Evolutionary conservation across 805 yeast species (phyloP).

Genomic region (Ogataea ganodermae): DNA sequence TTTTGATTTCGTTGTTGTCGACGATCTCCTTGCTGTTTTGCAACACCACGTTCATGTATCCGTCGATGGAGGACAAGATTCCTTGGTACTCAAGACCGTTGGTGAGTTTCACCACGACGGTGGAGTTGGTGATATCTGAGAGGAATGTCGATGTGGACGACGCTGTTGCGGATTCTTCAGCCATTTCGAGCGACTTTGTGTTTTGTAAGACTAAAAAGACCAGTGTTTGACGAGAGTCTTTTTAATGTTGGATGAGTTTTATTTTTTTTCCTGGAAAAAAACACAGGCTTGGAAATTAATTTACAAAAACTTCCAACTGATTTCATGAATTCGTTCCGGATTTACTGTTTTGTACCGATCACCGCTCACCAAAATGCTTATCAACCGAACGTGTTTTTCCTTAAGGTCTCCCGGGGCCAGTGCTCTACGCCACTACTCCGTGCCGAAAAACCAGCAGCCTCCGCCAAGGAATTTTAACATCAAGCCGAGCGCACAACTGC

Average conservation of each 20-base stretch:
- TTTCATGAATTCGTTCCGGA: too few species aligned
- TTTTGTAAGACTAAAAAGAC: too few species aligned
- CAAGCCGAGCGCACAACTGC: conserved; percentile 27
- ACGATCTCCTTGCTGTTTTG: conserved; percentile 72
- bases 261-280: background rate
- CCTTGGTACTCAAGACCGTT: conserved; percentile 88
- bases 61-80: conserved; percentile 75
- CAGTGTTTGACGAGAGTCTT: too few species aligned
- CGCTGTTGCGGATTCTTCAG: conserved; percentile 10
- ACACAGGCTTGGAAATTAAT: background rate
- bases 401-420: background rate
- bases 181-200: conserved; percentile 11
- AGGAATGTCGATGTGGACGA: conserved; percentile 67
- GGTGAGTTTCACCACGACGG: conserved; percentile 79
- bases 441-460: conserved; percentile 10
- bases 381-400: background rate
- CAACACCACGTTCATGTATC: conserved; percentile 92
- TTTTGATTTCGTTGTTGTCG: conserved; percentile 50
- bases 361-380: background rate
- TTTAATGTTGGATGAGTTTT: too few species aligned
- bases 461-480: conserved; percentile 14
- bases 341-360: too few species aligned
- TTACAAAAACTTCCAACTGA: too few species aligned
- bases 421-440: background rate
- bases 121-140: conserved; percentile 73